These are phyloP conservation scores for Penicillium sp. DNA, from an alignment of 2,329 filamentous ascomycete species.

Conservation along the genomic window DNA sequence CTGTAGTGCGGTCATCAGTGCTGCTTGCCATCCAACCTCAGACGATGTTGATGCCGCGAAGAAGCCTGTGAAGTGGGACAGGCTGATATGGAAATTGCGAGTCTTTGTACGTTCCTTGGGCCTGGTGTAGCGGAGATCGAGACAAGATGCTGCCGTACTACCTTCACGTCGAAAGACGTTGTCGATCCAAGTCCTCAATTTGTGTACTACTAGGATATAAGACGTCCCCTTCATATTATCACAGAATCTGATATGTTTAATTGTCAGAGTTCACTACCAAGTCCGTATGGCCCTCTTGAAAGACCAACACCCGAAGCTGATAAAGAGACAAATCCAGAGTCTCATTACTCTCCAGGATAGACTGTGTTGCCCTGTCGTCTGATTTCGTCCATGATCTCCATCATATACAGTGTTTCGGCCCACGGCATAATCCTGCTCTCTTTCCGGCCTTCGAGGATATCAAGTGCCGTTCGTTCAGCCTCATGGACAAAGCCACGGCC, in stretches of 20 bases:
- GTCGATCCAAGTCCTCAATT: neutral
- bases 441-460: neutral
- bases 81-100: neutral
- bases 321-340: neutral
- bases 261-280: no score
- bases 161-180: neutral
- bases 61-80: neutral
- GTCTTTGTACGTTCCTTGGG: neutral
- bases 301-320: no score
- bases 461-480: neutral
- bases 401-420: neutral
- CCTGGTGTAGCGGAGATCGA: neutral
- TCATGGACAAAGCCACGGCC: neutral
- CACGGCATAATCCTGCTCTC: neutral
- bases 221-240: no score
- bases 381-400: constrained; percentile 1
- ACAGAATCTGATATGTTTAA: no score
- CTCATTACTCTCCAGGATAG: constrained; percentile 1
- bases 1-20: neutral
- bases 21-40: neutral
- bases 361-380: neutral
- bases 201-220: neutral
- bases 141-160: neutral
- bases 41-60: neutral
- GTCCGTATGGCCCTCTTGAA: no score